A percentile compares a stretch with the other conserved stretches of the same genome.
These are phyloP conservation scores for Microthyrium microscopicum DNA, from an alignment of 2,329 filamentous ascomycete genomes.

Conservation along the genomic window DNA sequence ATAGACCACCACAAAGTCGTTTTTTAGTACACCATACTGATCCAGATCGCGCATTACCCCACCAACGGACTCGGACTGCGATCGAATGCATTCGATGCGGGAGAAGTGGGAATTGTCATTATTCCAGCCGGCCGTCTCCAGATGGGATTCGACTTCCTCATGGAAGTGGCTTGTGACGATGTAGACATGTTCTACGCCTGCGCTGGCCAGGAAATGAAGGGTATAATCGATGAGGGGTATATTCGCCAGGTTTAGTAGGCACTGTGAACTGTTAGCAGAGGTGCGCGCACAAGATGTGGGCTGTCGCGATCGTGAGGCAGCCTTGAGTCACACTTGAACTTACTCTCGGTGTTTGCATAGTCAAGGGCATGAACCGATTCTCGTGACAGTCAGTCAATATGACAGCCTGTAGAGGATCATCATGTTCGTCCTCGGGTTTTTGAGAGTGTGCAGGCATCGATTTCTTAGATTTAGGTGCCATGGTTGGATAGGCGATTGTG, in stretches of 20 bases:
- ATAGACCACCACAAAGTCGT: conserved; percentile 54
- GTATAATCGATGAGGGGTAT: conserved; percentile 95
- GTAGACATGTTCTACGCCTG: conserved; percentile 85
- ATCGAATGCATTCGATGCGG: conserved; percentile 68
- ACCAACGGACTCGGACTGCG: conserved; percentile 72
- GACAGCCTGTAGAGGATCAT: conserved; percentile 47
- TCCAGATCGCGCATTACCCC: conserved; percentile 93
- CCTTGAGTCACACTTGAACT: not conserved
- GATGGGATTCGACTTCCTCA: conserved; percentile 73
- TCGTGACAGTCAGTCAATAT: conserved; percentile 84
- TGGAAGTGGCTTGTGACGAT: conserved; percentile 82
- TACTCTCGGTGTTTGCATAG: conserved; percentile 74
- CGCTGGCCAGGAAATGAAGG: conserved; percentile 86
- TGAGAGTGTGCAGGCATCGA: too few species aligned
- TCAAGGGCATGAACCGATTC: conserved; percentile 78
- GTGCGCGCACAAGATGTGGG: not conserved
- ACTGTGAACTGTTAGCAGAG: conserved; percentile 43
- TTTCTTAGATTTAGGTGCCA: too few species aligned
- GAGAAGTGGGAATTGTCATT: conserved; percentile 51
- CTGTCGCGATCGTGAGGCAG: not conserved
- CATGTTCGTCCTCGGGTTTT: conserved; percentile 26
- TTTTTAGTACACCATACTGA: conserved; percentile 64
- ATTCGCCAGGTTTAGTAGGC: conserved; percentile 83
- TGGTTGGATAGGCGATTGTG: too few species aligned
- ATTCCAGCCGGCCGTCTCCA: conserved; percentile 33